phyloP scores from a whole-genome alignment of 495 filamentous ascomycete species.

The Articulospora tetracladia region DNA sequence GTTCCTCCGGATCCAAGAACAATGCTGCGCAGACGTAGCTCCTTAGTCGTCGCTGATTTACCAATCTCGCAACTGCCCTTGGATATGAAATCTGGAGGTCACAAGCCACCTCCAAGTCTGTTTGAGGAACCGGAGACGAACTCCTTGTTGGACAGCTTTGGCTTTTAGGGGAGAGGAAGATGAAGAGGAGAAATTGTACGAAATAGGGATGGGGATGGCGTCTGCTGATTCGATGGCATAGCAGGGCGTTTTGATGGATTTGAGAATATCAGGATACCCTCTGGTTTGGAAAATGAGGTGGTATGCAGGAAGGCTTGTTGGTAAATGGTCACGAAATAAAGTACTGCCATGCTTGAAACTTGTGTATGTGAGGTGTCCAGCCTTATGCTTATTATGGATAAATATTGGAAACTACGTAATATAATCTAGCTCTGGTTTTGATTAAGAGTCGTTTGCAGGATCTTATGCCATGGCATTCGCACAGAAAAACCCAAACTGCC shows the following conservation, averaged over 20 bases:
- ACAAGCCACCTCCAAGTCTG: slow-evolving; percentile 67
- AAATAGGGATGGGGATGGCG: not conserved
- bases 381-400: no score
- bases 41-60: slow-evolving; percentile 77
- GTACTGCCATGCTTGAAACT: no score
- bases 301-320: no score
- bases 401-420: no score
- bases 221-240: not conserved
- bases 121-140: slow-evolving; percentile 91
- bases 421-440: no score
- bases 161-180: slow-evolving; percentile 37
- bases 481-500: no score
- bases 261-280: not conserved
- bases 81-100: slow-evolving; percentile 36
- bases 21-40: slow-evolving; percentile 67
- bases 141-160: slow-evolving; percentile 76
- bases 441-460: no score
- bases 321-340: no score
- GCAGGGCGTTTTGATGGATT: not conserved
- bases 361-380: no score
- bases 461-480: no score
- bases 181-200: not conserved
- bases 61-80: slow-evolving; percentile 35
- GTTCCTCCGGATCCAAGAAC: slow-evolving; percentile 55
- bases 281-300: not conserved